Evolutionary conservation across 805 yeast species (phyloP).

Genomic region (Metschnikowia cerradonensis): DNA sequence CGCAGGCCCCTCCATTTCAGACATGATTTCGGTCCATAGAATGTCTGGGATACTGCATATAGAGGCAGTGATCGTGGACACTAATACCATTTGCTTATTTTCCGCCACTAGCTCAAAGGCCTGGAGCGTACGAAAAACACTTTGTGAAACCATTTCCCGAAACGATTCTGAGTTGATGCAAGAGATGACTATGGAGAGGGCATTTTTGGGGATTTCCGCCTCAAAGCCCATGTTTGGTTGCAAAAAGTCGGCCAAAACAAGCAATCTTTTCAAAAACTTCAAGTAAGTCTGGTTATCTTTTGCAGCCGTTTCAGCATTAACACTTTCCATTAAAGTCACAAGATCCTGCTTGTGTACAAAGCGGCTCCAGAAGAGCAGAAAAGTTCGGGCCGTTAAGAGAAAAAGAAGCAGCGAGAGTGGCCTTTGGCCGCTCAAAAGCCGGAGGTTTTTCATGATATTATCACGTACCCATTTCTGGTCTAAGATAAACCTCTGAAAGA

Average conservation of each 20-base stretch:
- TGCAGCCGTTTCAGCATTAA: background rate
- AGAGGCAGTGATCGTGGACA: background rate
- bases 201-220: background rate
- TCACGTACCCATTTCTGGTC: background rate
- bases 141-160: background rate
- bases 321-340: background rate
- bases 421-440: background rate
- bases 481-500: background rate
- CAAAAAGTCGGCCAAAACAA: background rate
- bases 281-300: background rate
- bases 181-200: background rate
- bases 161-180: background rate
- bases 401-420: background rate
- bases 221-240: background rate
- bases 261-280: background rate
- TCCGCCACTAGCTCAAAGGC: background rate
- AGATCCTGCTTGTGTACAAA: background rate
- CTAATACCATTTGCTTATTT: background rate
- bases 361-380: constrained; percentile 1
- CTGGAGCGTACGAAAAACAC: background rate
- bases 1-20: background rate
- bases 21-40: background rate
- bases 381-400: background rate
- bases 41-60: background rate
- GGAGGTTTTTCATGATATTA: background rate